Evolutionary conservation across 2,329 filamentous ascomycete species (phyloP).

Genomic region (Trichophyton simii): DNA sequence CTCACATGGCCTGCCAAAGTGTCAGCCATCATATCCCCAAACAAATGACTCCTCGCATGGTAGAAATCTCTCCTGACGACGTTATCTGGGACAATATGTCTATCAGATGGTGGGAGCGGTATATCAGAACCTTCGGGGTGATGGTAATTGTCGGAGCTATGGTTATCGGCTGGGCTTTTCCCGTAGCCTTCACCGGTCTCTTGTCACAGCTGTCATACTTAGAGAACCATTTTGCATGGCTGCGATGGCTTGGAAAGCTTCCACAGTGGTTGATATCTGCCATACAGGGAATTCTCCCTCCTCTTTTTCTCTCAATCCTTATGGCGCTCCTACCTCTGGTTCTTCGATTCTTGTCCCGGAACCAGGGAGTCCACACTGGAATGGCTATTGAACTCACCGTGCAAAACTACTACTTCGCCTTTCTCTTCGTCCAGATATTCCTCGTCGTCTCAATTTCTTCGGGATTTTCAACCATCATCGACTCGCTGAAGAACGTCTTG

Average conservation of each 20-base stretch:
- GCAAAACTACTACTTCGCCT: conserved; percentile 83
- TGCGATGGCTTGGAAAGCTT: conserved; percentile 54
- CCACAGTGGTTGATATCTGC: conserved; percentile 51
- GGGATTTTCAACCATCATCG: conserved; percentile 54
- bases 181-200: conserved; percentile 75
- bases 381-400: conserved; percentile 69
- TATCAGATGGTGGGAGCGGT: conserved; percentile 85
- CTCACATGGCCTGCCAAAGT: conserved; percentile 94
- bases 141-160: conserved; percentile 56
- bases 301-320: conserved; percentile 61
- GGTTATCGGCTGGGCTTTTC: conserved; percentile 79
- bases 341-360: conserved; percentile 56
- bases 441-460: conserved; percentile 79
- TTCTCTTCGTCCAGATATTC: conserved; percentile 91
- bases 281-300: conserved; percentile 77
- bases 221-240: conserved; percentile 53
- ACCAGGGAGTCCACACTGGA: conserved; percentile 73
- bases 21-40: conserved; percentile 82
- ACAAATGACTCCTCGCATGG: conserved; percentile 80
- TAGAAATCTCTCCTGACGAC: conserved; percentile 88
- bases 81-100: conserved; percentile 98
- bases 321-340: conserved; percentile 72
- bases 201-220: conserved; percentile 65
- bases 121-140: conserved; percentile 57
- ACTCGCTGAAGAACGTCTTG: conserved; percentile 54